Conservation (phyloP, 1,139 yeast species). For the Debaryomyces singareniensis region DNA sequence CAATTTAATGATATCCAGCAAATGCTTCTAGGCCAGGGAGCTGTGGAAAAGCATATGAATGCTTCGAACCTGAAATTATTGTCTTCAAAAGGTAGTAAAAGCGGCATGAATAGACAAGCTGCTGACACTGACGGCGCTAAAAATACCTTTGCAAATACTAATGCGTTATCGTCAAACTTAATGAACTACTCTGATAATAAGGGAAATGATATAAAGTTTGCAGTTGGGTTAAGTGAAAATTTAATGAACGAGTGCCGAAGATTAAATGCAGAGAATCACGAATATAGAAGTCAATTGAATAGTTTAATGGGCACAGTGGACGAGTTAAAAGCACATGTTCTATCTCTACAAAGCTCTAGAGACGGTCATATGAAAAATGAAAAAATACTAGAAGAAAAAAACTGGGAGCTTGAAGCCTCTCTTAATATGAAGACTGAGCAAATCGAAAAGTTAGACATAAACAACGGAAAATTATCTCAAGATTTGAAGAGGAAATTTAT, state of each 20-base stretch:
- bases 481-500: conserved; percentile 27
- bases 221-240: conserved; percentile 77
- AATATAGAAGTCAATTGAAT: conserved; percentile 37
- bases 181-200: conserved; percentile 39
- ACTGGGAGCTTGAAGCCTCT: conserved; percentile 72
- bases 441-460: conserved; percentile 17
- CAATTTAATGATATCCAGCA: conserved; percentile 59
- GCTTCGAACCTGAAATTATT: conserved; percentile 3
- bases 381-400: conserved; percentile 55
- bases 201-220: conserved; percentile 69
- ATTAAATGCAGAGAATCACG: conserved; percentile 63
- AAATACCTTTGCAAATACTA: conserved; percentile 8
- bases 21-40: conserved; percentile 29
- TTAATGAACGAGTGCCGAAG: conserved; percentile 73
- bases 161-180: conserved; percentile 16
- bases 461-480: conserved; percentile 26
- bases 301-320: conserved; percentile 37
- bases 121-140: no score
- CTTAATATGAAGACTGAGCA: conserved; percentile 47
- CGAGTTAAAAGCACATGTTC: conserved; percentile 30
- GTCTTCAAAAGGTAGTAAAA: conserved; percentile 1
- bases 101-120: no score
- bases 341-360: conserved; percentile 24
- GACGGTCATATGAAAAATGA: conserved; percentile 29
- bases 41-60: conserved; percentile 5